A percentile compares a stretch with the other conserved stretches of the same genome.
phyloP scores from a whole-genome alignment of 2,329 filamentous ascomycete species.

The Diplodia intermedia region DNA sequence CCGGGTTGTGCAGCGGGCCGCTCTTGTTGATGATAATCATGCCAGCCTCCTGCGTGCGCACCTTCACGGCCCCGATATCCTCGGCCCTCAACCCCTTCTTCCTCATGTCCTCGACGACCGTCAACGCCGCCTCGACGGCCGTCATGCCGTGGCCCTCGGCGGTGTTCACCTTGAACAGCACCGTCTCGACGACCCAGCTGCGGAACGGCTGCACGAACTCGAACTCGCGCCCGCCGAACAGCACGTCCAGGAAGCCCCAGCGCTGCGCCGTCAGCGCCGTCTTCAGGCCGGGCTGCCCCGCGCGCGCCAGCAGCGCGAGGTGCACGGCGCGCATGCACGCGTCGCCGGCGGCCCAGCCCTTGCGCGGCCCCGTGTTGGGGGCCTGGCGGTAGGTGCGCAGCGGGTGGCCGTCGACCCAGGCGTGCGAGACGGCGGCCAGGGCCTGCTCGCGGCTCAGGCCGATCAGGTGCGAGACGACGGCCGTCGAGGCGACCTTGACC shows the following conservation, averaged over 20 bases:
- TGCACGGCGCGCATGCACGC: conserved; percentile 95
- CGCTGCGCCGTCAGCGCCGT: conserved; percentile 90
- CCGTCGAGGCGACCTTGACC: conserved; percentile 95
- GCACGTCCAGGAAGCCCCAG: conserved; percentile 98
- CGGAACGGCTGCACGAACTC: conserved; percentile 95
- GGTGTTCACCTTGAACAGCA: conserved; percentile 89
- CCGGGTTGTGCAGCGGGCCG: conserved; percentile 99
- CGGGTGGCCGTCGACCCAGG: conserved; percentile 95
- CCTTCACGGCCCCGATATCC: conserved; percentile 88
- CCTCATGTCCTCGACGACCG: too few relatives aligned
- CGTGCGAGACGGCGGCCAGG: conserved; percentile 92
- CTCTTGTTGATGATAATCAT: conserved; percentile 99
- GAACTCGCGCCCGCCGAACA: conserved; percentile 90
- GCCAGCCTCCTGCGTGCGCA: conserved; percentile 97
- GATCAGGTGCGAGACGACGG: conserved; percentile 93
- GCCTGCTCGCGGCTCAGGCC: conserved; percentile 89
- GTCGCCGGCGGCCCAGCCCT: conserved; percentile 98
- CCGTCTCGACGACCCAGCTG: conserved; percentile 99
- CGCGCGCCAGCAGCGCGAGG: conserved; percentile 86
- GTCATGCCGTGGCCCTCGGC: conserved; percentile 99
- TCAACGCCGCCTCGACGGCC: conserved; percentile 88
- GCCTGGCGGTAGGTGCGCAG: conserved; percentile 96
- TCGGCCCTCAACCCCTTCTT: conserved; percentile 48
- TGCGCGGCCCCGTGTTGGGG: conserved; percentile 99
- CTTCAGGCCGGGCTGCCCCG: conserved; percentile 87